Base-by-base conservation (phyloP, 2,329 filamentous ascomycete genomes). In the Curvularia spicifera region DNA sequence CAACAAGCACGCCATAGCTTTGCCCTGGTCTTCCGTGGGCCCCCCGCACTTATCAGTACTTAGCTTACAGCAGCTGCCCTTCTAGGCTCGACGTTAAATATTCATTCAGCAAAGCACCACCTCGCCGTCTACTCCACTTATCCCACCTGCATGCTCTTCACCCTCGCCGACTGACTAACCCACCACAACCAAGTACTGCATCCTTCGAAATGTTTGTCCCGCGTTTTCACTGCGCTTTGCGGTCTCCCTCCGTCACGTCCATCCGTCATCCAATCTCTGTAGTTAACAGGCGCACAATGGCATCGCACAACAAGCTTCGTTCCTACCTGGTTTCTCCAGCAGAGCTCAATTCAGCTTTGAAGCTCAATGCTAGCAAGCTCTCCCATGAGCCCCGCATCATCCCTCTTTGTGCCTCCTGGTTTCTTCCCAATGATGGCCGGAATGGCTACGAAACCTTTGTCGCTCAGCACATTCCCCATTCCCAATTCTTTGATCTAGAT, bases 401-500 rank as follows among this genome's bases (percentile, higher is more conserved):
- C 53, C 91, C 95, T 2, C 84, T 99, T 42, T 97, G 93, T 78
- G 95, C 93, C 46, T 86, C 92, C 24, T 99, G 95, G 95, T 99
- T 97, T 74, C 86, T 99, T 63, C 95, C 95, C 63, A 98, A 97
- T 77, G 94, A 97, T 65, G 86, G 86, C 53, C 89, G 93, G 61
- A 91, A 86, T 49, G 95, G 95, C 53, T 87, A 90, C 67, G 84
- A 95, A 64, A 87, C 89, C 43, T 99, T 94, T 82, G 86, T 88
- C 66, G 85, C 91, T 74, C 86, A 88, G 73, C 91, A 92, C 70
- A 95, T 99, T 63, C 94, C 93, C 22, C 88, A 89, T 71, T 90
- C 95, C 1, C 90, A 93, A 31, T 99, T 98, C 85, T 99, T 99
- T 77, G 93, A 99, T 77, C 84, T 99, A 53, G 95, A 99, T 78